Evolutionary conservation across 23 red algal species (phyloP).

Genomic region (Gracilaria vermiculophylla): DNA sequence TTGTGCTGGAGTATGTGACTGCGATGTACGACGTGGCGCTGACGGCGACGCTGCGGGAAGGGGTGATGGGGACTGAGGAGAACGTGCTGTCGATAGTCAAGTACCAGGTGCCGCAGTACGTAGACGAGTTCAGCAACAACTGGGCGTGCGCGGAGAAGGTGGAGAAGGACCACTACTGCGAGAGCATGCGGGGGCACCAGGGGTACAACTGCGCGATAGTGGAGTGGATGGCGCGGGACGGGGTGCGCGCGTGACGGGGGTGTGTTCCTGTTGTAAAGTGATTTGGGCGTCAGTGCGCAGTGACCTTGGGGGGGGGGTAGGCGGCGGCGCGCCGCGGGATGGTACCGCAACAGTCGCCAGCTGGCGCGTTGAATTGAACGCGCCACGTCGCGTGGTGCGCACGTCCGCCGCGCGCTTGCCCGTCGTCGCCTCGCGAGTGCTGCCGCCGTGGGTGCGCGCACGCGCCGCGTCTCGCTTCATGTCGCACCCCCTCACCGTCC

Average conservation of each 20-base stretch:
- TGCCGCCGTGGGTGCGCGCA: too few relatives aligned
- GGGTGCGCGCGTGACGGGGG: neutral
- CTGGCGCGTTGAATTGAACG: neutral
- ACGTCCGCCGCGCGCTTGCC: neutral
- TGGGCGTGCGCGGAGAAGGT: conserved; percentile 62
- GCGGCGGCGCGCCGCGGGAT: neutral
- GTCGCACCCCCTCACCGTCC: neutral
- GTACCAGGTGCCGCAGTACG: conserved; percentile 66
- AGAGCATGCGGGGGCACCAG: conserved; percentile 15
- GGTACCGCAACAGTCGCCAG: neutral
- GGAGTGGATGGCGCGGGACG: conserved; percentile 51
- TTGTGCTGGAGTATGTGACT: conserved; percentile 57
- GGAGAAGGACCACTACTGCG: conserved; percentile 54
- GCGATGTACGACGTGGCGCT: conserved; percentile 73
- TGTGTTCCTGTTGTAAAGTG: neutral
- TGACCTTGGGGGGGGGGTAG: neutral
- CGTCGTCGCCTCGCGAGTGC: neutral
- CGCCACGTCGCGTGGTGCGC: neutral
- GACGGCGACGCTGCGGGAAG: conserved; percentile 59
- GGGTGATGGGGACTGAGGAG: conserved; percentile 73
- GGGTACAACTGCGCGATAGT: conserved; percentile 72
- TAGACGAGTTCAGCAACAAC: conserved; percentile 75
- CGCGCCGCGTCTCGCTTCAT: neutral
- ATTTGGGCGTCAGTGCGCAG: neutral
- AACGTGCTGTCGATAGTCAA: conserved; percentile 69